Conservation (phyloP, 1,139 yeast species). For the Yamadazyma spencermartinsiae region DNA sequence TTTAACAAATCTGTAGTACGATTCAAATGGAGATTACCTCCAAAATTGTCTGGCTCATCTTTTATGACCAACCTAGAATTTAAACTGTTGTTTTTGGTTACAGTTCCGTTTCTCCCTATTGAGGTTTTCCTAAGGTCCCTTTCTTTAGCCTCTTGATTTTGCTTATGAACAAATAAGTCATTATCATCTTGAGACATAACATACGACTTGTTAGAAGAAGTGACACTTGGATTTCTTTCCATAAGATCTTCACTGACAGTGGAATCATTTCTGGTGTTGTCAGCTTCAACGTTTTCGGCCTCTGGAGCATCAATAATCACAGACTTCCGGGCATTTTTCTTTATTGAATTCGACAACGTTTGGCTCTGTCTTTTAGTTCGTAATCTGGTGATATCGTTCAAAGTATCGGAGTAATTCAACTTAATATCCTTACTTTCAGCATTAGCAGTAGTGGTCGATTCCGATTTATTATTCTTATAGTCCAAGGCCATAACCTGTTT, state of each 20-base stretch:
- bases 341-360: conserved; percentile 53
- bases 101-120: neutral
- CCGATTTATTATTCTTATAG: conserved; percentile 7
- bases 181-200: conserved; percentile 26
- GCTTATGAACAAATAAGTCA: conserved; percentile 34
- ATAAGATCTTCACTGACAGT: conserved; percentile 17
- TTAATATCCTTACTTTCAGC: conserved; percentile 24
- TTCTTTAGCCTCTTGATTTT: conserved; percentile 19
- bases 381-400: conserved; percentile 76
- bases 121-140: neutral
- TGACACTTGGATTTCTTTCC: conserved; percentile 14
- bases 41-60: conserved; percentile 43
- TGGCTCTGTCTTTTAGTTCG: conserved; percentile 75
- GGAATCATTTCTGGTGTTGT: conserved; percentile 7
- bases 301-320: conserved; percentile 54
- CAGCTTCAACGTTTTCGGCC: conserved; percentile 40
- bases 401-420: conserved; percentile 61
- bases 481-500: conserved; percentile 57
- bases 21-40: conserved; percentile 37
- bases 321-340: conserved; percentile 49
- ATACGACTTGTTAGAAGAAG: conserved; percentile 22
- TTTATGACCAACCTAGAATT: conserved; percentile 35
- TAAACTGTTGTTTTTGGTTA: neutral
- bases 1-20: conserved; percentile 69
- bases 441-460: conserved; percentile 8